phyloP scores from a whole-genome alignment of 1,284 basidiomycete species.

The Ustilago sp. region DNA sequence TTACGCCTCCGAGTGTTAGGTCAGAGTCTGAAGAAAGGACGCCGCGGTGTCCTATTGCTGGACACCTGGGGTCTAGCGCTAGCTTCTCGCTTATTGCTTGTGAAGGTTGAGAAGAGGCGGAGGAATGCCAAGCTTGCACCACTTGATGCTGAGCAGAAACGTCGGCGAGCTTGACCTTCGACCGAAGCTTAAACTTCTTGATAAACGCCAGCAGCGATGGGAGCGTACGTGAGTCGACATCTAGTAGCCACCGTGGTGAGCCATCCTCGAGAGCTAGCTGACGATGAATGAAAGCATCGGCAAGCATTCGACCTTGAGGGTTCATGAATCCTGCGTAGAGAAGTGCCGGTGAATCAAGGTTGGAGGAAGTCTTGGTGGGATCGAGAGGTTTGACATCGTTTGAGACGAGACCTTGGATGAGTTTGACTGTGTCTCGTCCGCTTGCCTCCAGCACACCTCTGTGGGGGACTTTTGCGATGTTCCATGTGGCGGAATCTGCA shows the following conservation, averaged over 20 bases:
- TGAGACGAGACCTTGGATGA: conserved; percentile 87
- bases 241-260: conserved; percentile 76
- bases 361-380: neutral
- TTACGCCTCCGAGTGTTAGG: neutral
- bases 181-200: conserved; percentile 86
- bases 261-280: conserved; percentile 20
- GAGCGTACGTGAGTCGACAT: conserved; percentile 75
- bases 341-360: conserved; percentile 13
- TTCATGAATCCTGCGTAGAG: conserved; percentile 85
- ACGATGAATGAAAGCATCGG: conserved; percentile 86
- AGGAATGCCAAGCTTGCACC: conserved; percentile 79
- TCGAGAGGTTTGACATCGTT: conserved; percentile 71
- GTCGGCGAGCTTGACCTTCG: conserved; percentile 84
- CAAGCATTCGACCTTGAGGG: conserved; percentile 89
- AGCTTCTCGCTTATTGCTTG: conserved; percentile 9
- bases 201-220: conserved; percentile 76
- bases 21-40: conserved; percentile 13
- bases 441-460: conserved; percentile 77
- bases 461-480: conserved; percentile 37
- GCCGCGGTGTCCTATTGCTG: conserved; percentile 56
- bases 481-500: conserved; percentile 10
- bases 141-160: conserved; percentile 81
- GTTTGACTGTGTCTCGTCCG: conserved; percentile 84
- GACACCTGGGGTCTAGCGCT: conserved; percentile 48
- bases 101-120: neutral